Evolutionary conservation across 2,329 filamentous ascomycete genomes (phyloP).

Genomic region (Talaromyces sp.): DNA sequence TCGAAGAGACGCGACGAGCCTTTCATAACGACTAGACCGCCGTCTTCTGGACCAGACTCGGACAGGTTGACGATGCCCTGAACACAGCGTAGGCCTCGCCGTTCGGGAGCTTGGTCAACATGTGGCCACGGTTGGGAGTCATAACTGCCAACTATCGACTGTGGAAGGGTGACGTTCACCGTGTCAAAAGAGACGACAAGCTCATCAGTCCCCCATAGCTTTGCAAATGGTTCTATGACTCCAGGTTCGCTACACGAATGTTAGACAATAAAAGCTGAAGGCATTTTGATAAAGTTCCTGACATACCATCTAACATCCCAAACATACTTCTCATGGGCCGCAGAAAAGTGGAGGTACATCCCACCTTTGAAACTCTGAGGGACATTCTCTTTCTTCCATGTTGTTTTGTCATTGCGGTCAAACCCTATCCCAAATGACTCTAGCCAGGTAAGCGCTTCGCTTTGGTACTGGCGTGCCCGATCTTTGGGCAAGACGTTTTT

Average conservation of each 20-base stretch:
- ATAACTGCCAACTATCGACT: conserved; percentile 21
- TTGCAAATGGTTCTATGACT: conserved; percentile 35
- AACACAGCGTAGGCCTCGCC: conserved; percentile 8
- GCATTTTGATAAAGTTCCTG: not conserved
- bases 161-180: conserved; percentile 40
- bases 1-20: conserved; percentile 14
- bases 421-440: conserved; percentile 35
- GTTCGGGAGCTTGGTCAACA: conserved; percentile 1
- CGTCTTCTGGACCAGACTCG: conserved; percentile 15
- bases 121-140: conserved; percentile 4
- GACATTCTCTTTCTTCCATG: conserved; percentile 39
- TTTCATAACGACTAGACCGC: conserved; percentile 14
- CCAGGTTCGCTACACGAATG: conserved; percentile 25
- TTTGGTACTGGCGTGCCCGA: conserved; percentile 10
- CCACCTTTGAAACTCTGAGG: conserved; percentile 27
- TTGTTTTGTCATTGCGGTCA: conserved; percentile 28
- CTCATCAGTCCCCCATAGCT: conserved; percentile 32
- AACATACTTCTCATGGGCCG: conserved; percentile 38
- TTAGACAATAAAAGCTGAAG: not conserved
- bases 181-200: conserved; percentile 20
- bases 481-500: not conserved
- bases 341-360: conserved; percentile 34
- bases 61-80: conserved; percentile 17
- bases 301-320: conserved; percentile 36
- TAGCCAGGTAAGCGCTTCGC: conserved; percentile 31